Evolutionary conservation across 257 asterid genomes (phyloP).

Genomic region (Scutellaria minor): DNA sequence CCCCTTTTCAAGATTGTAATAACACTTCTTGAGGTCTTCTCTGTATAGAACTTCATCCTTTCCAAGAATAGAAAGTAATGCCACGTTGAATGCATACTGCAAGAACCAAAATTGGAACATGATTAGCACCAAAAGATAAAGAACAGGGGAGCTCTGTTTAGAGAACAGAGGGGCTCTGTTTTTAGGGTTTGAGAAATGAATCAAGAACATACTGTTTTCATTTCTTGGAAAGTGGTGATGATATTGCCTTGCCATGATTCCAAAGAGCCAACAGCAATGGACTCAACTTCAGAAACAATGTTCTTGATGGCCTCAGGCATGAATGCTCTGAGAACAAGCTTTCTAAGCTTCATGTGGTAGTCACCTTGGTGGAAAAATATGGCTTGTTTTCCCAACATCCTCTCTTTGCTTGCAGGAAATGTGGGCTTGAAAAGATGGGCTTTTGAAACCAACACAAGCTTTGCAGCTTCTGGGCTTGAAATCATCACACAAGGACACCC

Average conservation of each 20-base stretch:
- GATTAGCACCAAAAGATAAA: neutral
- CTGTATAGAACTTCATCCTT: slow-evolving; percentile 66
- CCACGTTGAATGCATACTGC: slow-evolving; percentile 89
- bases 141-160: slow-evolving; percentile 48
- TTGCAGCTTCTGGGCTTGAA: slow-evolving; percentile 78
- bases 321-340: slow-evolving; percentile 74
- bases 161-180: slow-evolving; percentile 21
- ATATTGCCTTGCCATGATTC: slow-evolving; percentile 59
- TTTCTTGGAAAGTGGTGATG: slow-evolving; percentile 77
- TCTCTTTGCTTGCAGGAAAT: slow-evolving; percentile 80
- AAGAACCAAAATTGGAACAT: slow-evolving; percentile 21
- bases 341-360: slow-evolving; percentile 66
- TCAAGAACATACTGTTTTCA: slow-evolving; percentile 64
- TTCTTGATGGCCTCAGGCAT: slow-evolving; percentile 63
- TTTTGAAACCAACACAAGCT: slow-evolving; percentile 62
- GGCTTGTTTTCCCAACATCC: slow-evolving; percentile 81
- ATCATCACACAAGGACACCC: slow-evolving; percentile 84
- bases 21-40: slow-evolving; percentile 74
- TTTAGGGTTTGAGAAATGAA: neutral
- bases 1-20: slow-evolving; percentile 72
- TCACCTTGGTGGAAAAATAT: slow-evolving; percentile 80
- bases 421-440: slow-evolving; percentile 83
- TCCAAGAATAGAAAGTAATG: slow-evolving; percentile 73
- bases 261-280: slow-evolving; percentile 48
- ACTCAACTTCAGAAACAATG: slow-evolving; percentile 59